Evolutionary conservation across 345 rosid species (phyloP), one percentile per base, ranked within the genome.

Genomic region (Populus tremula): DNA sequence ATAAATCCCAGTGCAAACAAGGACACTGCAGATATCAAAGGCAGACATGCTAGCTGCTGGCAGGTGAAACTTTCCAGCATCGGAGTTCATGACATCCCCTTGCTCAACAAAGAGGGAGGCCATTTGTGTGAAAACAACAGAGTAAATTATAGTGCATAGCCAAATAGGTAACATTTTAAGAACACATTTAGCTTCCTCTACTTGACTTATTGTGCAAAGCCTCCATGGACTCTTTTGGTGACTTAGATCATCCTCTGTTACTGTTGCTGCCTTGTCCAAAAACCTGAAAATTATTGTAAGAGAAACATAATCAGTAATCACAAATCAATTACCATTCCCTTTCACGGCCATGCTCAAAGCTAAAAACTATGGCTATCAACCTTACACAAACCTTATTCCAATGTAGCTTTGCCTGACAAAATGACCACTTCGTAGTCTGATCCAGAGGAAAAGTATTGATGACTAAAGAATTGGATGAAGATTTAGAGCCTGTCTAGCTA

Each of bases 11-110:
- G 97, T 94, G 83, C 82, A 88, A 21, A 90, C 56, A 2, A 93
- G 87, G 72, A 94, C 98, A 49, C 98, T 93, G 67, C 84, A 81
- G 70, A 94, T 90, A 36, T 94, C 97, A 68, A 94, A 94, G 21
- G 88, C 89, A 0, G 97, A 93, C 98, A 94, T 93, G 88, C 98
- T 93, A 0, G 98, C 98, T 0, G 98, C 97, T 0, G 98, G 98
- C 35, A 94, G 81, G 80, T 82, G 94, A 64, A 94, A 94, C 36
- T 73, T 53, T 0, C 91, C 89, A 0, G 91, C 1, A 1, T 70
- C 13, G 67, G 98, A 80, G 54, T 82, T 70, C 98, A 94, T 94
- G 1, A 89, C 94, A 72, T 88, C 90, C 8, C 92, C 92, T 84
- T 91, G 92, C 75, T 89, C 92, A 1, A 91, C 94, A 61, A 91